These are phyloP conservation scores for Neocucurbitaria cava DNA, from an alignment of 2,329 filamentous ascomycete genomes.

Conservation along the genomic window DNA sequence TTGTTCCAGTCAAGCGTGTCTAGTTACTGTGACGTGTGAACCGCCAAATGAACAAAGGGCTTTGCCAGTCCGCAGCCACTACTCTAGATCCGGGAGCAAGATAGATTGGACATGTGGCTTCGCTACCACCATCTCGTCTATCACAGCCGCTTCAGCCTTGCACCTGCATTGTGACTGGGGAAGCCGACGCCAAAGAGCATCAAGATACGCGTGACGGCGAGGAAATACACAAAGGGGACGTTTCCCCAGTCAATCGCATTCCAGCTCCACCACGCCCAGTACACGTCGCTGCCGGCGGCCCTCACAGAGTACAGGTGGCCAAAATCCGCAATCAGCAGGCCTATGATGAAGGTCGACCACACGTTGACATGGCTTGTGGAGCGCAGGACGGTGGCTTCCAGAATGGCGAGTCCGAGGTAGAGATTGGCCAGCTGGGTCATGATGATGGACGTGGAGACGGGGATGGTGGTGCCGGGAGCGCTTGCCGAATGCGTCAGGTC, in stretches of 20 bases:
- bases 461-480: slow-evolving; percentile 56
- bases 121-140: background rate
- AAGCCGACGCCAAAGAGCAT: slow-evolving; percentile 40
- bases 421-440: slow-evolving; percentile 79
- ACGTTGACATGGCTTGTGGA: slow-evolving; percentile 71
- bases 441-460: slow-evolving; percentile 69
- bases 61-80: too few species aligned
- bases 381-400: slow-evolving; percentile 77
- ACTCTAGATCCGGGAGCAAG: too few species aligned
- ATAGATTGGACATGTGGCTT: background rate
- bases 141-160: background rate
- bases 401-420: slow-evolving; percentile 78
- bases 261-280: slow-evolving; percentile 68
- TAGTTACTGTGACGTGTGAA: too few species aligned
- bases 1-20: too few species aligned
- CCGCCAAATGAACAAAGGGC: too few species aligned
- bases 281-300: slow-evolving; percentile 66
- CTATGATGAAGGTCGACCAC: slow-evolving; percentile 72
- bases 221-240: slow-evolving; percentile 73
- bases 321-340: slow-evolving; percentile 75
- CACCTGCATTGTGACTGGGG: slow-evolving; percentile 1
- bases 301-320: slow-evolving; percentile 75
- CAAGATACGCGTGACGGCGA: slow-evolving; percentile 53
- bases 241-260: slow-evolving; percentile 74
- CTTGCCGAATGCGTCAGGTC: slow-evolving; percentile 66